Evolutionary conservation across 176 grass and related monocot genomes (phyloP).

Genomic region (Oryza punctata): DNA sequence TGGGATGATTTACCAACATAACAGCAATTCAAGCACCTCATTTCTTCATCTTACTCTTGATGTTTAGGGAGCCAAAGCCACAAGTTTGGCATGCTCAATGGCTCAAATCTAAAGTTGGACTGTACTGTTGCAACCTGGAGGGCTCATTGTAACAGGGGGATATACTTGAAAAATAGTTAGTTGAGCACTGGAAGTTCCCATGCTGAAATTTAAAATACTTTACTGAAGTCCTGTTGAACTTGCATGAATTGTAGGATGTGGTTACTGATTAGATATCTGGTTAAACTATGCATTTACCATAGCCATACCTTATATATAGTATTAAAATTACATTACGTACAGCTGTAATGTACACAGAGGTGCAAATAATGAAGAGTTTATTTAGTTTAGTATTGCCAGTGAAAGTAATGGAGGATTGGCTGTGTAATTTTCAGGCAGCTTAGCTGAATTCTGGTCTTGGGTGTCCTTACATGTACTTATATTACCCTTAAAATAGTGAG

Average conservation of each 20-base stretch:
- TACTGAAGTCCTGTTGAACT: slow-evolving; percentile 1
- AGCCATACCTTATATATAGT: neutral
- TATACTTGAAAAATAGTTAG: neutral
- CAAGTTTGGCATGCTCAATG: neutral
- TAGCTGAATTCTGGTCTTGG: neutral
- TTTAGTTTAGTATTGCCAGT: neutral
- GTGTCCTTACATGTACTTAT: neutral
- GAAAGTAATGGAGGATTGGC: neutral
- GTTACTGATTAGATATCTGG: neutral
- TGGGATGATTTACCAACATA: slow-evolving; percentile 13
- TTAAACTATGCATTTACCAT: neutral
- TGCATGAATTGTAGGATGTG: neutral
- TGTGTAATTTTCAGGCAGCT: neutral
- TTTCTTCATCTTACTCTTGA: neutral
- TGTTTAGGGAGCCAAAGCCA: neutral
- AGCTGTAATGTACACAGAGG: neutral
- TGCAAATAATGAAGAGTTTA: neutral
- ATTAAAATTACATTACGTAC: neutral
- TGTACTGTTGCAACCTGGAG: slow-evolving; percentile 25
- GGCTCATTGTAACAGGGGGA: slow-evolving; percentile 2
- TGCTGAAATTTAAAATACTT: slow-evolving; percentile 12
- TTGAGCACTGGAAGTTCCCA: neutral
- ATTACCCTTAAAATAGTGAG: neutral
- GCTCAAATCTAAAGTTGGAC: neutral
- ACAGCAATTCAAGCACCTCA: slow-evolving; percentile 2